phyloP scores from a whole-genome alignment of 176 grass and related monocot species.

The Carex kokanica region DNA sequence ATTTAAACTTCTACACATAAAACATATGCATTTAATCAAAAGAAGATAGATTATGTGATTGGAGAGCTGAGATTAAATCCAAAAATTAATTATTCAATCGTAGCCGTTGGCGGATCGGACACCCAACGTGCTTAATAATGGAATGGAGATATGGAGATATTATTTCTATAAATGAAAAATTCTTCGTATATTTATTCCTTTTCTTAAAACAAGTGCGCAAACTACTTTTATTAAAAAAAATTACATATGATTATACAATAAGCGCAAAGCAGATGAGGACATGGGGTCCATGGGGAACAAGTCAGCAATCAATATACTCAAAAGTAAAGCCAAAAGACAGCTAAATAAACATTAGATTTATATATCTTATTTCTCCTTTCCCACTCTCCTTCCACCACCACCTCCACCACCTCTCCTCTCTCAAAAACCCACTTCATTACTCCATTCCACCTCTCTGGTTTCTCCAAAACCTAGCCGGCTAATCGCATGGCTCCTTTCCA shows the following conservation, averaged over 20 bases:
- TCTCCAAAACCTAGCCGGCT: neutral
- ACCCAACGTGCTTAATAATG: no score
- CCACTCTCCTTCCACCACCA: constrained; percentile 12
- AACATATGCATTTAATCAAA: no score
- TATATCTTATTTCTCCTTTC: constrained; percentile 14
- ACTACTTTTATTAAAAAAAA: neutral
- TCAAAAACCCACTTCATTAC: neutral
- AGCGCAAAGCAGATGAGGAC: neutral
- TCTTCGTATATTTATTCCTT: no score
- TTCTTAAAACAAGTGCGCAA: no score
- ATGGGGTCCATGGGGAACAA: neutral
- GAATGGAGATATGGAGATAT: no score
- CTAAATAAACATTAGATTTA: constrained; percentile 15
- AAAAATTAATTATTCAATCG: no score
- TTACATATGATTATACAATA: neutral
- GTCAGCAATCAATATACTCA: neutral
- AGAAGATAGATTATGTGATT: no score
- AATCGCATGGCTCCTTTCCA: constrained; percentile 65
- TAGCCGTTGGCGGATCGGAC: no score
- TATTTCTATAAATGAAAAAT: no score
- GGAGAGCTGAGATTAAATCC: no score
- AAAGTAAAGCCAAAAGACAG: constrained; percentile 13
- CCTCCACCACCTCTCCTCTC: constrained; percentile 25
- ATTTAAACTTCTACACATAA: no score
- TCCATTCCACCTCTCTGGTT: neutral